Base-by-base conservation (phyloP, 202 grass and related monocot species). In the Miscanthus sacchariflorus region DNA sequence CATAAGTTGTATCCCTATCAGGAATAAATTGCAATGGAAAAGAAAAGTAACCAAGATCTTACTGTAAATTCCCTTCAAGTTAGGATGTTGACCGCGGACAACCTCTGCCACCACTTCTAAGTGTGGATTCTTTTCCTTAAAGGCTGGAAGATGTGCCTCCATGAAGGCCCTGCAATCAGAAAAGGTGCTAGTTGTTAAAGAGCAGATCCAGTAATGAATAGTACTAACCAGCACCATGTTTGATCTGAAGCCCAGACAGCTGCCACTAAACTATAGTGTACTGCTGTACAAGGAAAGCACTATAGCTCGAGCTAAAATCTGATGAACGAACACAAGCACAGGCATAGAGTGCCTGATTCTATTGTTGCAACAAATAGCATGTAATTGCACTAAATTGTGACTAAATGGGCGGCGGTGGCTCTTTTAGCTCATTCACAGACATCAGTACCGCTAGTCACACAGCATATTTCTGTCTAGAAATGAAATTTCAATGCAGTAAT, bases 11-110 rank as follows among this genome's bases (percentile, higher is more conserved):
- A 50, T 54, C 5, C 67, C 42, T 28, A 85, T 7, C 39, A 78
- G 71, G 12, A 61, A 67, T 10, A 68, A 36, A 13, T 44, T 45
- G 43, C 21, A 27, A 18, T 19, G 39, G 21, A 52, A 48, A 70
- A 79, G 58, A 4, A 23, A 61, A 59, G 39, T 15, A 64, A 61
- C 69, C 35, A 24, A 49, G 19, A 74, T 72, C 91, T 99, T 96
- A 99, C 96, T 99, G 76, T 99, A 99, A 76, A 93, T 70, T 89
- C 86, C 96, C 86, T 96, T 93, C 91, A 99, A 85, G 80, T 95
- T 91, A 71, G 96, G 96, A 87, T 99, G 96, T 46, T 96, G 96
- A 54, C 94, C 91, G 17, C 94, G 92, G 38, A 93, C 89, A 61
- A 95, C 86, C 70, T 96, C 88, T 46, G 92, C 90, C 30, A 95